Evolutionary conservation across 352 stramenopile genomes (phyloP), one percentile per base, ranked within the genome.

Genomic region (Blastocystis sp.): DNA sequence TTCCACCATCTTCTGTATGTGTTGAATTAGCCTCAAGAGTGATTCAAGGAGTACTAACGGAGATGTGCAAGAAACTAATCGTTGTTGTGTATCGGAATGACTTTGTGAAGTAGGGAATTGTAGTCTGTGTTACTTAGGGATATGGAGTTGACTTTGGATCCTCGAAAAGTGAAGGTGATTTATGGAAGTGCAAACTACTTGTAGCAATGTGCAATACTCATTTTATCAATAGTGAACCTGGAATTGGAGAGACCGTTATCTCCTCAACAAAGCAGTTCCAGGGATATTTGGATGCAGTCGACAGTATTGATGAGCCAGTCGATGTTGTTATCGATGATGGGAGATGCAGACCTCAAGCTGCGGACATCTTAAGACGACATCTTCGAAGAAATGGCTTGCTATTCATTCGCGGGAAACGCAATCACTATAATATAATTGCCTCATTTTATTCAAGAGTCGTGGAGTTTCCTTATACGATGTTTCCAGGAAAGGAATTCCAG

Each of bases 301-400:
- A 80, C 15, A 20, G 9, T 3, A 41, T 34, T 29, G 55, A 39
- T 39, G 50, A 77, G 2, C 43, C 59, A 55, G 41, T 66, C 39
- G 73, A 84, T 45, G 73, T 84, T n/a, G 29, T 84, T 9, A 84
- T 84, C 34, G 62, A 84, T 64, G 73, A 84, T 45, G 73, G 73
- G 37, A 50, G 73, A 7, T 84, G 73, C 56, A n/a, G 73, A 54
- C 73, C 73, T 23, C 73, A 84, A 45, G 29, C 62, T 18, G 73
- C 73, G 0, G 59, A 84, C 39, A 41, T 13, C n/a, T 69, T 84
- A 29, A 50, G 73, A 41, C 9, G 6, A 7, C 47, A 84, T 1
- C n/a, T 84, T 50, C 59, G 62, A 45, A 26, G 68, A 34, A 53
- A 50, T 4, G 73, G 73, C 47, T 23, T 68, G 8, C 53, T 84